Percentiles rank a stretch among this genome's conserved stretches.
Evolutionary conservation across 1,284 basidiomycete genomes (phyloP).

Genomic region (Schizophyllum commune): DNA sequence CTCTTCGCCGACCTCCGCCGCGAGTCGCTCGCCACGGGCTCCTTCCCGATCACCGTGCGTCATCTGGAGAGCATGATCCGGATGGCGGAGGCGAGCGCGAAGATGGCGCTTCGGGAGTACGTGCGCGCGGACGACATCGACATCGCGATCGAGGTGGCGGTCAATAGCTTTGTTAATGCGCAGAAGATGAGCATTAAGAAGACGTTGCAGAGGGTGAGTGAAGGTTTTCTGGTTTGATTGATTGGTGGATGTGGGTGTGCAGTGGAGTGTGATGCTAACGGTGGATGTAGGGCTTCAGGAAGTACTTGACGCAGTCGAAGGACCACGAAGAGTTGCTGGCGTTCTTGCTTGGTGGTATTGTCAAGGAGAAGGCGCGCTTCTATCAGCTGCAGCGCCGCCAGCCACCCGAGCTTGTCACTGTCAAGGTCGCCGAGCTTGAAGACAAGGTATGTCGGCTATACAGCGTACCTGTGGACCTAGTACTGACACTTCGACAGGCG

Average conservation of each 20-base stretch:
- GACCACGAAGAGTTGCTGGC: slow-evolving; percentile 95
- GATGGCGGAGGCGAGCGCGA: slow-evolving; percentile 97
- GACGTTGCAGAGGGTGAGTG: slow-evolving; percentile 84
- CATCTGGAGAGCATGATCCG: slow-evolving; percentile 99
- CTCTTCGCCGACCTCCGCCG: slow-evolving; percentile 95
- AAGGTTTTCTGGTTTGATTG: neutral
- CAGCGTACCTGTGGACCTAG: neutral
- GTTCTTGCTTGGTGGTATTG: slow-evolving; percentile 89
- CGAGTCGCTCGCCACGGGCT: slow-evolving; percentile 94
- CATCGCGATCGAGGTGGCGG: slow-evolving; percentile 91
- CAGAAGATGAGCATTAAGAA: slow-evolving; percentile 99
- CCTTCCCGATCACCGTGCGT: slow-evolving; percentile 96
- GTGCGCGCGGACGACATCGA: slow-evolving; percentile 97
- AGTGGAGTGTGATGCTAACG: slow-evolving; percentile 2
- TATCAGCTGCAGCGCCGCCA: slow-evolving; percentile 70
- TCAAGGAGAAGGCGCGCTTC: slow-evolving; percentile 91
- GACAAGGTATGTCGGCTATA: slow-evolving; percentile 52
- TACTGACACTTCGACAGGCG: slow-evolving; percentile 42
- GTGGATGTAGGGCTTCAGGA: slow-evolving; percentile 76
- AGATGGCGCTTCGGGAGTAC: slow-evolving; percentile 97
- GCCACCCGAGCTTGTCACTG: slow-evolving; percentile 66
- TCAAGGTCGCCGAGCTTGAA: slow-evolving; percentile 78
- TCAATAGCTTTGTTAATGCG: slow-evolving; percentile 91
- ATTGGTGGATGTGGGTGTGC: neutral
- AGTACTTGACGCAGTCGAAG: slow-evolving; percentile 90